These are phyloP conservation scores for Entomortierella beljakovae DNA, from an alignment of 192 early-diverging fungal genomes.

Conservation along the genomic window DNA sequence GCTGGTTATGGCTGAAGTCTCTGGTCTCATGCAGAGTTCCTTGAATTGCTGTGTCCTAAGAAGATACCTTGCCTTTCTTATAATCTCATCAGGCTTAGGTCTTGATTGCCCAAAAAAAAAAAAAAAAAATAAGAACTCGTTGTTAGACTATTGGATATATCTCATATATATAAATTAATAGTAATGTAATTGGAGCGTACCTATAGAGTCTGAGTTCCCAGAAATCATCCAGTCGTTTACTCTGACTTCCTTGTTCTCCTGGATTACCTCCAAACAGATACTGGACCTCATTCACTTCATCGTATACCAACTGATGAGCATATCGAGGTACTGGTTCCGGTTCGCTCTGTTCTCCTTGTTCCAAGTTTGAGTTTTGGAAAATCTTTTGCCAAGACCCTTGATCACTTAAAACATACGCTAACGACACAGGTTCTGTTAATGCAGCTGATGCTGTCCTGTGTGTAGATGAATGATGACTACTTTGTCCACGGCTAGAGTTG, in stretches of 20 bases:
- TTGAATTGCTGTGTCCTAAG: constrained; percentile 85
- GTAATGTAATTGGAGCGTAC: constrained; percentile 63
- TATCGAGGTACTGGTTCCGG: constrained; percentile 86
- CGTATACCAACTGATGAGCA: constrained; percentile 94
- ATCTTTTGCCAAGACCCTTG: constrained; percentile 55
- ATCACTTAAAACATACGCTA: constrained; percentile 49
- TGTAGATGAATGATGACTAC: not conserved
- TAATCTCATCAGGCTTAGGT: constrained; percentile 73
- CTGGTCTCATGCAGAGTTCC: constrained; percentile 75
- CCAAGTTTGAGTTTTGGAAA: constrained; percentile 45
- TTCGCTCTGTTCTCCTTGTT: constrained; percentile 22
- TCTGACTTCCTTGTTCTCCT: constrained; percentile 69
- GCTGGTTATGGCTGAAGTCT: constrained; percentile 32
- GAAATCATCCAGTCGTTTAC: constrained; percentile 83
- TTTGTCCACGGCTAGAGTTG: not conserved
- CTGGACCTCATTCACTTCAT: constrained; percentile 73
- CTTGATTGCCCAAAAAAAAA: constrained; percentile 37
- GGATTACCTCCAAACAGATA: constrained; percentile 97
- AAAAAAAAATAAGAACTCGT: too few species aligned
- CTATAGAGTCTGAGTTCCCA: constrained; percentile 80
- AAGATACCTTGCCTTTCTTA: constrained; percentile 78
- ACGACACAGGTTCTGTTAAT: constrained; percentile 26
- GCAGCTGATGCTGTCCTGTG: not conserved
- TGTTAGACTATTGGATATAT: too few species aligned
- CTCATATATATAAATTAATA: too few species aligned